Evolutionary conservation across 2,329 filamentous ascomycete genomes (phyloP).

Genomic region (Phyllosticta citrichinensis): DNA sequence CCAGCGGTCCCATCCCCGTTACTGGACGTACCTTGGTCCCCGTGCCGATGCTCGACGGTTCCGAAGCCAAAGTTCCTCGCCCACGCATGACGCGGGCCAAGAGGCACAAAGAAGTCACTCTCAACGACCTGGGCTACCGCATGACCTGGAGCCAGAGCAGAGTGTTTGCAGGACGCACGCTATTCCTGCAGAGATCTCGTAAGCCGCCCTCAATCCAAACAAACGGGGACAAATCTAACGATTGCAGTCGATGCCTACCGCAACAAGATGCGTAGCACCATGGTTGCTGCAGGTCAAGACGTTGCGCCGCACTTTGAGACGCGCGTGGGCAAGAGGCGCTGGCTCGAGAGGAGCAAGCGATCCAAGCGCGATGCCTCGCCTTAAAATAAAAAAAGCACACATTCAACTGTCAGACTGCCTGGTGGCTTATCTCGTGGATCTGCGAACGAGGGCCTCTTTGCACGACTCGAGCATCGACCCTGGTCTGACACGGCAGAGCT

Average conservation of each 20-base stretch:
- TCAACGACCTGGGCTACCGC: slow-evolving; percentile 87
- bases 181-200: slow-evolving; percentile 88
- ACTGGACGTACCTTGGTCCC: slow-evolving; percentile 38
- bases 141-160: slow-evolving; percentile 96
- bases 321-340: slow-evolving; percentile 66
- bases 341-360: slow-evolving; percentile 38
- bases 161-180: slow-evolving; percentile 73
- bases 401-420: background rate
- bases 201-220: slow-evolving; percentile 38
- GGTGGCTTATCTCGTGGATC: slow-evolving; percentile 7
- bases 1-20: slow-evolving; percentile 31
- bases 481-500: slow-evolving; percentile 1
- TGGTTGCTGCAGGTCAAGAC: slow-evolving; percentile 69
- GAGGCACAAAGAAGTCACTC: slow-evolving; percentile 71
- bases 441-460: slow-evolving; percentile 4
- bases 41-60: slow-evolving; percentile 51
- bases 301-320: slow-evolving; percentile 83
- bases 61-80: slow-evolving; percentile 62
- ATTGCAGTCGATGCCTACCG: slow-evolving; percentile 79
- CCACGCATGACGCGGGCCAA: slow-evolving; percentile 61
- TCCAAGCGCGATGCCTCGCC: slow-evolving; percentile 27
- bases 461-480: slow-evolving; percentile 3
- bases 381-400: slow-evolving; percentile 9
- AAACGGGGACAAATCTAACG: slow-evolving; percentile 15
- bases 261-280: slow-evolving; percentile 77